Evolutionary conservation across 441 rosid species (phyloP).

Genomic region (Codiaeum variegatum): DNA sequence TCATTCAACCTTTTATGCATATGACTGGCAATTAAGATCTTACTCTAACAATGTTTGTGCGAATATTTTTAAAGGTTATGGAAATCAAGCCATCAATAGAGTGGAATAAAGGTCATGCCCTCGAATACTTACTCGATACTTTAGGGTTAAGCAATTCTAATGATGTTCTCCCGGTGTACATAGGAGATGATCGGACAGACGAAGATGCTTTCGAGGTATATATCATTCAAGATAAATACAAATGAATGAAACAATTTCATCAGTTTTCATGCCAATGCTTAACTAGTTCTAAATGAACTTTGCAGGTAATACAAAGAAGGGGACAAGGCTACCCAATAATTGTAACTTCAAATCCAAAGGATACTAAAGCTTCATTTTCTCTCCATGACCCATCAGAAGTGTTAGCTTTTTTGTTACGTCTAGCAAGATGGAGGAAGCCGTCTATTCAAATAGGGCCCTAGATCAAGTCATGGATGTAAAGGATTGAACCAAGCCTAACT

Average conservation of each 20-base stretch:
- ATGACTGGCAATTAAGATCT: neutral
- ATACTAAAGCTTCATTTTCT: constrained; percentile 46
- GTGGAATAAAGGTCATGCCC: constrained; percentile 94
- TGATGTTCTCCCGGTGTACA: constrained; percentile 68
- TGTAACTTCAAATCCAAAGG: constrained; percentile 49
- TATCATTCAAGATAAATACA: neutral
- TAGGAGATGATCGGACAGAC: constrained; percentile 84
- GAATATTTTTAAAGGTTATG: constrained; percentile 43
- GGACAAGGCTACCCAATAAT: constrained; percentile 51
- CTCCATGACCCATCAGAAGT: constrained; percentile 54
- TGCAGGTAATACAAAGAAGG: constrained; percentile 41
- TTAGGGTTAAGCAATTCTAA: constrained; percentile 54
- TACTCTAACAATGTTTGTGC: neutral
- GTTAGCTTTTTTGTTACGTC: constrained; percentile 31
- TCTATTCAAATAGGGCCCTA: constrained; percentile 32
- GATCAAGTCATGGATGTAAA: constrained; percentile 38
- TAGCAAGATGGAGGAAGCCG: constrained; percentile 51
- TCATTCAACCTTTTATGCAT: neutral
- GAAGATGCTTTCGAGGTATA: constrained; percentile 91
- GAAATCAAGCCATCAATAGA: constrained; percentile 82
- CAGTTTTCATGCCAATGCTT: no score
- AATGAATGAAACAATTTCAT: no score
- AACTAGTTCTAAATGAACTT: neutral
- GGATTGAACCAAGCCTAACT: neutral
- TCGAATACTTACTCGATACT: constrained; percentile 75